A percentile compares a stretch with the other conserved stretches of the same genome.
Evolutionary conservation across 202 grass and related monocot genomes (phyloP).

Genomic region (Panicum virgatum): DNA sequence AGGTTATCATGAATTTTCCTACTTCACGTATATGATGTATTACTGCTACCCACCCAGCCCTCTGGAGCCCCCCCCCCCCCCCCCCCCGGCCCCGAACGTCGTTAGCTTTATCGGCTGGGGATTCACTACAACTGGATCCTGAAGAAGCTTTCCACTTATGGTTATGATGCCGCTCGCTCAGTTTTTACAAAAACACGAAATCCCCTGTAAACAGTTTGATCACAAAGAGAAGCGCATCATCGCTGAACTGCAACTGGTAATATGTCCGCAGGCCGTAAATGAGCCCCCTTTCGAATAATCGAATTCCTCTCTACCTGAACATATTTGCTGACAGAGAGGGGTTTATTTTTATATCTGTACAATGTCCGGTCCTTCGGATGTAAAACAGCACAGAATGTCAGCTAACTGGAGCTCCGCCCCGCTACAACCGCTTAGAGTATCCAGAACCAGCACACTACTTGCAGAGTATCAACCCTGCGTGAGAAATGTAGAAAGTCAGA

Average conservation of each 20-base stretch:
- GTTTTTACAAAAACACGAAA: background rate
- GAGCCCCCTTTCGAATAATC: background rate
- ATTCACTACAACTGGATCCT: too few relatives aligned
- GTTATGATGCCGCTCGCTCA: background rate
- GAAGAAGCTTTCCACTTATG: background rate
- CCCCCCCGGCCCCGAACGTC: too few relatives aligned
- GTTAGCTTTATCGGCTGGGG: too few relatives aligned
- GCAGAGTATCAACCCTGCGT: constrained; percentile 79
- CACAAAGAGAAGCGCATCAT: background rate
- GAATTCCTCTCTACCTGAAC: background rate
- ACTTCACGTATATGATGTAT: too few relatives aligned
- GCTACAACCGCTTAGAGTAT: constrained; percentile 78
- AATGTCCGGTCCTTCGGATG: constrained; percentile 5
- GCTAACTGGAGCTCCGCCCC: constrained; percentile 16
- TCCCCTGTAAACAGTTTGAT: background rate
- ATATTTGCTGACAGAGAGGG: background rate
- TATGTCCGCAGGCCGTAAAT: background rate
- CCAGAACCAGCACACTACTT: constrained; percentile 92
- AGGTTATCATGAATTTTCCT: background rate
- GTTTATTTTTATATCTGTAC: constrained; percentile 24
- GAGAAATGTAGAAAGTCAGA: constrained; percentile 31
- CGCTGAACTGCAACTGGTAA: background rate
- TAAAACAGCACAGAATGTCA: background rate
- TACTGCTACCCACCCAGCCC: too few relatives aligned
- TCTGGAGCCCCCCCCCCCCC: too few relatives aligned